A percentile compares a stretch with the other conserved stretches of the same genome.
Conservation (phyloP, 139 green algal species). For the Tetraselmis chui region DNA sequence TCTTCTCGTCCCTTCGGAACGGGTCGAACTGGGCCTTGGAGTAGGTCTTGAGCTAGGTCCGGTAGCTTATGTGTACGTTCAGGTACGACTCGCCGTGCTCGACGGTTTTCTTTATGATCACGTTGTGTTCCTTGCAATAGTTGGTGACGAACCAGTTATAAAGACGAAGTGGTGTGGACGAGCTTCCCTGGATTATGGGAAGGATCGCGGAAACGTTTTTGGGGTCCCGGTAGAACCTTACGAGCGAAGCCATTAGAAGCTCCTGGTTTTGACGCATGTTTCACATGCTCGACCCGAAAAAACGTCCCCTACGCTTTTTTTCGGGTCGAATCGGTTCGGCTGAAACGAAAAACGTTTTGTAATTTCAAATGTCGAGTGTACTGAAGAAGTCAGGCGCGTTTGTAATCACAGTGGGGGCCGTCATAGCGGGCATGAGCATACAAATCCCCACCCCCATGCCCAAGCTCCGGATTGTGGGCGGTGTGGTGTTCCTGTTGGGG, state of each 20-base stretch:
- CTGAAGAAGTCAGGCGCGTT: too few species aligned
- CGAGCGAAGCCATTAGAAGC: not conserved
- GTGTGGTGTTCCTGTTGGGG: too few species aligned
- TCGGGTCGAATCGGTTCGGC: too few species aligned
- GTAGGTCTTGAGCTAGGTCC: constrained; percentile 16
- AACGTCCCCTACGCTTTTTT: too few species aligned
- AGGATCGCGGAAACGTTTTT: not conserved
- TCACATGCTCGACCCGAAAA: too few species aligned
- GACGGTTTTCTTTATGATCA: not conserved
- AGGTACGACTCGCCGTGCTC: not conserved
- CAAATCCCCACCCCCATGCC: too few species aligned
- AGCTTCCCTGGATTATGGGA: not conserved
- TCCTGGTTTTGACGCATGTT: not conserved
- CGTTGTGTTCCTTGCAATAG: constrained; percentile 5
- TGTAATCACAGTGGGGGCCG: too few species aligned
- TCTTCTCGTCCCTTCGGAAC: constrained; percentile 5
- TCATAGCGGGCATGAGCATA: too few species aligned
- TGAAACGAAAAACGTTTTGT: too few species aligned
- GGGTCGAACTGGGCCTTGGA: constrained; percentile 19
- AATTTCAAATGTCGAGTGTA: too few species aligned
- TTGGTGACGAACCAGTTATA: constrained; percentile 14
- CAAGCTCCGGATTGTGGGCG: too few species aligned
- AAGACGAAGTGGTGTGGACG: not conserved
- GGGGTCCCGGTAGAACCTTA: not conserved
- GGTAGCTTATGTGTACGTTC: constrained; percentile 16